phyloP scores from a whole-genome alignment of 495 filamentous ascomycete species.

The Hypoxylon perforatum region DNA sequence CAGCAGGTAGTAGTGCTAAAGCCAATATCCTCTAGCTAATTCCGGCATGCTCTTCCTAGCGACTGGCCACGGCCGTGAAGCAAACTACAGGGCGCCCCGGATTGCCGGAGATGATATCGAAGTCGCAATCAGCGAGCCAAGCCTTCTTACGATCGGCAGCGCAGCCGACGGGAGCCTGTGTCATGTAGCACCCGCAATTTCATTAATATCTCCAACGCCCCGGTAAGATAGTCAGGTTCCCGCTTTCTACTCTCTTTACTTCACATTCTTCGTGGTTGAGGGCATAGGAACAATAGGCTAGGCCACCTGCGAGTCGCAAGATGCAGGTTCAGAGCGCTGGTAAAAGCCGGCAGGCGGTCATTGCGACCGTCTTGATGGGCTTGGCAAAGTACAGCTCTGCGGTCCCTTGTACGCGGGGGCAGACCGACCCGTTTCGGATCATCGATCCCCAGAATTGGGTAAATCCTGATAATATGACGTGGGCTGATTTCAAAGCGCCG shows the following conservation, averaged over 20 bases:
- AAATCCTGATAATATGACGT: constrained; percentile 58
- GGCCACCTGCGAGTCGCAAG: constrained; percentile 8
- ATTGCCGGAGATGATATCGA: constrained; percentile 3
- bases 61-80: constrained; percentile 4
- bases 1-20: constrained; percentile 33
- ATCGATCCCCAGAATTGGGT: constrained; percentile 54
- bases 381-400: constrained; percentile 22
- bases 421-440: constrained; percentile 49
- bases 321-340: constrained; percentile 30
- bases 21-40: constrained; percentile 13
- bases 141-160: constrained; percentile 23
- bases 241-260: constrained; percentile 4
- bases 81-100: background rate
- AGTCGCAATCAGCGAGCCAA: constrained; percentile 26
- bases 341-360: constrained; percentile 31
- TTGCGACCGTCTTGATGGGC: constrained; percentile 30
- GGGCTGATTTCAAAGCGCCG: constrained; percentile 50
- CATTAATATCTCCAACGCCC: constrained; percentile 27
- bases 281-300: constrained; percentile 1
- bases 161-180: constrained; percentile 15
- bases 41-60: constrained; percentile 4
- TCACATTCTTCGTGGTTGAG: constrained; percentile 20
- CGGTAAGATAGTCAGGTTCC: background rate
- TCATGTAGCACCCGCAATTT: constrained; percentile 2
- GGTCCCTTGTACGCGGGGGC: constrained; percentile 31